Percentiles rank a stretch among this genome's conserved stretches.
phyloP scores from a whole-genome alignment of 139 green algal species.

The Micractinium conductrix region DNA sequence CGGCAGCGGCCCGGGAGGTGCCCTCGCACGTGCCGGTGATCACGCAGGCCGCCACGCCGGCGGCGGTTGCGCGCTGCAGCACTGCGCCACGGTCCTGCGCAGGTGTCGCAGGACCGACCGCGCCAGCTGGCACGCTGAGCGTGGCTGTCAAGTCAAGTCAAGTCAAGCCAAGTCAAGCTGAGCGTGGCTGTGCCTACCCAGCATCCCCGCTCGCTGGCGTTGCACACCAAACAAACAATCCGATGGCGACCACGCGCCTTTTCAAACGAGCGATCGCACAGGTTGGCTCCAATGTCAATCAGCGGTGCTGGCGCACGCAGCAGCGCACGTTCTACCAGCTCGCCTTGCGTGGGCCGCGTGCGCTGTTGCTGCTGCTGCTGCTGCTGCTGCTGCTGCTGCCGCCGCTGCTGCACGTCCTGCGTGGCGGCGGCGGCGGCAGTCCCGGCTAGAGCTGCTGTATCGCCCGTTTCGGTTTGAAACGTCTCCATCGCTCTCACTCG shows the following conservation, averaged over 20 bases:
- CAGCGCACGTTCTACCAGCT: slow-evolving; percentile 54
- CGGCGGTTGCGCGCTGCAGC: slow-evolving; percentile 49
- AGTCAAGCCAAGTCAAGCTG: too few species aligned
- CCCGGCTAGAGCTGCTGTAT: background rate
- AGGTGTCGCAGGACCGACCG: too few species aligned
- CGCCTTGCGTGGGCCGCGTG: slow-evolving; percentile 39
- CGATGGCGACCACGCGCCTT: slow-evolving; percentile 38
- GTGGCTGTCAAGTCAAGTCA: too few species aligned
- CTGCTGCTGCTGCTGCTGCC: background rate
- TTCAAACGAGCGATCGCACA: slow-evolving; percentile 65
- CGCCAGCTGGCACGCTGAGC: too few species aligned
- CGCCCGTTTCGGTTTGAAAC: too few species aligned
- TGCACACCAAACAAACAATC: too few species aligned
- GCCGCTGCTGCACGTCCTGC: background rate
- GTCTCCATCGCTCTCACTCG: too few species aligned
- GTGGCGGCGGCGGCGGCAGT: background rate
- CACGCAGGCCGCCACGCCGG: slow-evolving; percentile 57
- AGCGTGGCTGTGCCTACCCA: too few species aligned
- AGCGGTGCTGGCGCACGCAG: slow-evolving; percentile 23
- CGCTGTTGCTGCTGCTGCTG: slow-evolving; percentile 28
- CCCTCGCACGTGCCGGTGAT: slow-evolving; percentile 66
- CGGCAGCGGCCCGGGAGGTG: slow-evolving; percentile 39
- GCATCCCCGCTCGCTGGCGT: too few species aligned
- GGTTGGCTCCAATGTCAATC: slow-evolving; percentile 75
- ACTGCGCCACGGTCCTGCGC: slow-evolving; percentile 64